Evolutionary conservation across 2,329 filamentous ascomycete species (phyloP).

Genomic region (Fonsecaea erecta): DNA sequence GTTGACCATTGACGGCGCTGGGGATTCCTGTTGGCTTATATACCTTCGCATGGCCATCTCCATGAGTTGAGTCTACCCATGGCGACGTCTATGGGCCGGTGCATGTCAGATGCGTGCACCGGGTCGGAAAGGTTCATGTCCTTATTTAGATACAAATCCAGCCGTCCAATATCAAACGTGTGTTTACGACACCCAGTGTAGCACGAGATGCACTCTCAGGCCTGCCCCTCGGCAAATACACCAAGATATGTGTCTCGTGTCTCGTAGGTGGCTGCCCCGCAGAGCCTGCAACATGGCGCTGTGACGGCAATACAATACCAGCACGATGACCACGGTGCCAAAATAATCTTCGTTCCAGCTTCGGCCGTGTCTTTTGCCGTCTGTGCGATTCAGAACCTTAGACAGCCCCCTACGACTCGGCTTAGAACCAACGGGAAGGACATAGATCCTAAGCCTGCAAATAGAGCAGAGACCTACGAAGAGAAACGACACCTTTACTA

Average conservation of each 20-base stretch:
- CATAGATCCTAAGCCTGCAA: no score
- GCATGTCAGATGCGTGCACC: slow-evolving; percentile 20
- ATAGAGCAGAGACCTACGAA: no score
- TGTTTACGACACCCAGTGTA: neutral
- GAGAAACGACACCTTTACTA: no score
- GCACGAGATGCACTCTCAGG: neutral
- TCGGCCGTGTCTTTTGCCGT: no score
- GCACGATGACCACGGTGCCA: no score
- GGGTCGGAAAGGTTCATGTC: slow-evolving; percentile 13
- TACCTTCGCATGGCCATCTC: slow-evolving; percentile 3
- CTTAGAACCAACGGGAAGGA: no score
- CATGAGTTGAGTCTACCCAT: slow-evolving; percentile 26
- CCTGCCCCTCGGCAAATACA: neutral
- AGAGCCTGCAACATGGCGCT: neutral
- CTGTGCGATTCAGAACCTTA: no score
- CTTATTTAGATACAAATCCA: slow-evolving; percentile 23
- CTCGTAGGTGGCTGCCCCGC: neutral
- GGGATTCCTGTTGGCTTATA: neutral
- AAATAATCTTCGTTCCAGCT: no score
- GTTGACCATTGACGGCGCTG: slow-evolving; percentile 20
- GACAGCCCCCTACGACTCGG: no score
- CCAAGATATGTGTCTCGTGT: neutral
- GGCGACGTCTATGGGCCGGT: slow-evolving; percentile 6
- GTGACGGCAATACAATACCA: no score
- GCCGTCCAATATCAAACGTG: neutral